Evolutionary conservation across 2,329 filamentous ascomycete genomes (phyloP), one percentile per base, ranked within the genome.

Genomic region (Penicillium polonicum): DNA sequence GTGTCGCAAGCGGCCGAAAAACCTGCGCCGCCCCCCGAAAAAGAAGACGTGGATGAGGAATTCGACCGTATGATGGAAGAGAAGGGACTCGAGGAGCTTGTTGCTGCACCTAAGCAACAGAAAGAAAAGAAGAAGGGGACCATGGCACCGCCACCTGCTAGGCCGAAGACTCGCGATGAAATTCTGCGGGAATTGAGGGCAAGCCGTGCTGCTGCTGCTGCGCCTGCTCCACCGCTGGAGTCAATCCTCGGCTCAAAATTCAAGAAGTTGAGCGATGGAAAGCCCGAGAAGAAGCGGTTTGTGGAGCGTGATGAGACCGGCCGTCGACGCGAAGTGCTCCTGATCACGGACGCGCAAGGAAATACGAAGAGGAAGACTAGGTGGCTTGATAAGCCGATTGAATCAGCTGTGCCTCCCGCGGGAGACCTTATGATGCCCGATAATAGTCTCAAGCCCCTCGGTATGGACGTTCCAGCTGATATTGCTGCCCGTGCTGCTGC

Each of bases 31-130:
- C 66, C 25, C 1, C 7, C 53, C 3, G 48, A 58, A 65, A 72
- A 73, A 15, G 70, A 78, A 42, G 80, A 87, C 64, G 75, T 88
- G 21, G 89, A 93, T 52, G 86, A 88, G 36, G 87, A 88, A 55
- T 74, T 80, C 60, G 78, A 80, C 53, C 70, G 70, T 21, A 59
- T 77, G 13, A 59, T 79, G 38, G 77, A 78, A 43, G 69, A 73
- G 58, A 69, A 75, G 36, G 73, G 67, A 41, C 68, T 65, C 25
- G 63, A 68, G 27, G 69, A 75, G 19, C 58, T 72, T n/a, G 55
- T 66, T 17, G 63, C 67, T 45, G 69, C 65, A 13, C 68, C 64
- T 4, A 73, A 70, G 54, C 67, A 72, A 52, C 68, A 79, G 63
- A 74, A 74, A 50, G 67, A 81, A 66, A 75, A 73, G 43, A 78